Evolutionary conservation across 176 grass and related monocot genomes (phyloP).

Genomic region (Thalia dealbata): DNA sequence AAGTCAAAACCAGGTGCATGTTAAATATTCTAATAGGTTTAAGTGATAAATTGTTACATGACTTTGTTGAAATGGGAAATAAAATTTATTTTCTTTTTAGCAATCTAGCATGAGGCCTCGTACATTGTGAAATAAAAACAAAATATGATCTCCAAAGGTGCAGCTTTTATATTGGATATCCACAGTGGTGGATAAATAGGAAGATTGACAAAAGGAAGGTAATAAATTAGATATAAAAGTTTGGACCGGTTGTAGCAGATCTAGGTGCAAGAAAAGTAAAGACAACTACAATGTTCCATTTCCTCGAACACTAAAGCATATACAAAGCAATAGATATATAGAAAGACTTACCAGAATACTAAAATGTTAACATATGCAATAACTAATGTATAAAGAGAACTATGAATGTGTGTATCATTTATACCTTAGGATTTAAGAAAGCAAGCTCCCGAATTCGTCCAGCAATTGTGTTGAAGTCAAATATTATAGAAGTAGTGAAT

Average conservation of each 20-base stretch:
- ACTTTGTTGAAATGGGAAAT: background rate
- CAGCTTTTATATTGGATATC: background rate
- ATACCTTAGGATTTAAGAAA: conserved; percentile 93
- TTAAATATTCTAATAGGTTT: too few relatives aligned
- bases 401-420: background rate
- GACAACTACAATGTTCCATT: background rate
- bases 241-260: too few relatives aligned
- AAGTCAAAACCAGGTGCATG: too few relatives aligned
- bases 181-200: background rate
- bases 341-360: background rate
- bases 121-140: background rate
- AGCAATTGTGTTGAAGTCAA: conserved; percentile 85
- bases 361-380: background rate
- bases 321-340: background rate
- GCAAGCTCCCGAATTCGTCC: conserved; percentile 89
- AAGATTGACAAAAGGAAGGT: background rate
- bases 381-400: background rate
- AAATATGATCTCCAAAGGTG: background rate
- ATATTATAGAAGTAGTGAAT: conserved; percentile 69
- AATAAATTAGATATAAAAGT: background rate
- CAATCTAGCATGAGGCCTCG: background rate
- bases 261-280: background rate
- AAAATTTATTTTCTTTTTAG: background rate
- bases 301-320: background rate
- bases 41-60: background rate